Conservation (phyloP, 1,284 basidiomycete genomes). For the Heterobasidion parviporum region DNA sequence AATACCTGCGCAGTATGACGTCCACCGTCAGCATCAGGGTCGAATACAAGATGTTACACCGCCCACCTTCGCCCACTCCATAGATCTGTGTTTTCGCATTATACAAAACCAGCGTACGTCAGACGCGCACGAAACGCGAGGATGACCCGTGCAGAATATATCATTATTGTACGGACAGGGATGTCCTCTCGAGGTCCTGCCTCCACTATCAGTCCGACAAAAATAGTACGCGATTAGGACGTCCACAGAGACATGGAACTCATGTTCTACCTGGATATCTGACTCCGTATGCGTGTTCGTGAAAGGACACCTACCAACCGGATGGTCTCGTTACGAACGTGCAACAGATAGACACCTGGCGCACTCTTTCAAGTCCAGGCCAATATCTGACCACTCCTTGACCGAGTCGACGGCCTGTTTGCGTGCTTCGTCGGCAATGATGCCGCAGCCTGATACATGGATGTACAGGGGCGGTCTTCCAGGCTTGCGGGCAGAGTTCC, state of each 20-base stretch:
- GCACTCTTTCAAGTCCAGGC: constrained; percentile 22
- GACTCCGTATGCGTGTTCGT: constrained; percentile 28
- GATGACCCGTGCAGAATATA: constrained; percentile 25
- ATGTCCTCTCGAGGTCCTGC: constrained; percentile 30
- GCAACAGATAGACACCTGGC: not conserved
- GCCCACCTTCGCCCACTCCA: constrained; percentile 27
- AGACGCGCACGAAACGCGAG: not conserved
- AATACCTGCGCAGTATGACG: constrained; percentile 15
- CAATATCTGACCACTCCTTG: constrained; percentile 27
- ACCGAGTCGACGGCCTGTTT: constrained; percentile 25
- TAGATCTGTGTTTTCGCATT: constrained; percentile 24
- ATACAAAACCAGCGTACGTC: not conserved
- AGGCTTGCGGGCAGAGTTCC: constrained; percentile 23
- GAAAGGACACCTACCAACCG: constrained; percentile 10
- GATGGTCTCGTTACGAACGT: too few species aligned
- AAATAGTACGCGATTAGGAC: too few species aligned
- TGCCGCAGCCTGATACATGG: constrained; percentile 31
- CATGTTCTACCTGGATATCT: constrained; percentile 21
- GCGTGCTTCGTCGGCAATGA: constrained; percentile 29
- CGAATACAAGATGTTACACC: not conserved
- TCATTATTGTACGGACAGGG: constrained; percentile 33
- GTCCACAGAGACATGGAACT: too few species aligned
- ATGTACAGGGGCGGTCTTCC: constrained; percentile 32
- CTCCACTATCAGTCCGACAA: constrained; percentile 21
- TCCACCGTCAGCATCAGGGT: not conserved